Conservation (phyloP, 2,329 filamentous ascomycete genomes). For the Aschersonia sp. region DNA sequence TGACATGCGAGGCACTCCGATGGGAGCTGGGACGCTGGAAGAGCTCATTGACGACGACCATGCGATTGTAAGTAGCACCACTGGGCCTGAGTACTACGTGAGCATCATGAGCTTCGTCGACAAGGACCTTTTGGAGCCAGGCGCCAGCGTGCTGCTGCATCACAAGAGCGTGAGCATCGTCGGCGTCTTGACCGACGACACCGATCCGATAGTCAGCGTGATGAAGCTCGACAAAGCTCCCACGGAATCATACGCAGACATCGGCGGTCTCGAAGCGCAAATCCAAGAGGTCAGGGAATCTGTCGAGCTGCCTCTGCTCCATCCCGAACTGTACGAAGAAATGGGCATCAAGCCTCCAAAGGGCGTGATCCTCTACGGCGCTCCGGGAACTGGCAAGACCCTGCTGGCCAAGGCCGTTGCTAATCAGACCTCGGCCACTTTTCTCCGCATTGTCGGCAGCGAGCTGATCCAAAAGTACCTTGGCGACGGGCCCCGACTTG, state of each 20-base stretch:
- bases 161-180: constrained; percentile 98
- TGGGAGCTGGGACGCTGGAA: constrained; percentile 95
- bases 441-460: constrained; percentile 90
- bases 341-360: constrained; percentile 99
- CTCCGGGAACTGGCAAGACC: constrained; percentile 93
- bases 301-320: constrained; percentile 84
- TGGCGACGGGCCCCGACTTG: constrained; percentile 84
- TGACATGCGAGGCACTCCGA: constrained; percentile 95
- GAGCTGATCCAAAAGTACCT: constrained; percentile 98
- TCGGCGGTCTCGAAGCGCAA: constrained; percentile 86
- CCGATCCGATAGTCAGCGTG: constrained; percentile 87
- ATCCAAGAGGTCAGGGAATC: constrained; percentile 98
- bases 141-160: constrained; percentile 85
- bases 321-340: constrained; percentile 96
- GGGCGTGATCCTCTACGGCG: constrained; percentile 97
- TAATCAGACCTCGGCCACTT: constrained; percentile 97
- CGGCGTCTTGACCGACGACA: constrained; percentile 89
- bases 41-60: constrained; percentile 99
- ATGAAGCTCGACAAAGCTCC: constrained; percentile 99
- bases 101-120: constrained; percentile 99
- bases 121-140: constrained; percentile 93
- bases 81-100: constrained; percentile 96
- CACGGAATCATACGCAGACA: constrained; percentile 95
- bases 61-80: constrained; percentile 94
- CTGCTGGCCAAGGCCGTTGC: constrained; percentile 92